Conservation (phyloP, 148 eudicot species). For the Tetragonia tetragonoides region DNA sequence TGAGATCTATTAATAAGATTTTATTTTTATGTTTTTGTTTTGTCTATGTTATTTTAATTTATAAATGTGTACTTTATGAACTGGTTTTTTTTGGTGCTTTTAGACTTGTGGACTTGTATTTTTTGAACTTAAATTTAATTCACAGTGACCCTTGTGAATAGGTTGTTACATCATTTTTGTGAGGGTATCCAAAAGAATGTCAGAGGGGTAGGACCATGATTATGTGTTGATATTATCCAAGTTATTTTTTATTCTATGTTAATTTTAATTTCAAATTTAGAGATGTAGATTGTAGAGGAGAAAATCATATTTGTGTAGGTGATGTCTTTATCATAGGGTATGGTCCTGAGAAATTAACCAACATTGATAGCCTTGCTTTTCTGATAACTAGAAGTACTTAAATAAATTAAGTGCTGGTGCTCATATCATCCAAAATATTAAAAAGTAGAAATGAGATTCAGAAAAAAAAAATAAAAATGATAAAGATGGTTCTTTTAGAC, state of each 20-base stretch:
- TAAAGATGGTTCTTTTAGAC: no score
- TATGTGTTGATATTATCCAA: background rate
- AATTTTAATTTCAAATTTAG: background rate
- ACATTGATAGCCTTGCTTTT: no score
- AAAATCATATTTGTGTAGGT: background rate
- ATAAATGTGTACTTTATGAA: constrained; percentile 7
- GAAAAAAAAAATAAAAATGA: no score
- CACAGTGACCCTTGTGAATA: constrained; percentile 22
- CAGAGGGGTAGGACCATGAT: background rate
- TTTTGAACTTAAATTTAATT: constrained; percentile 30
- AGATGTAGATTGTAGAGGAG: background rate
- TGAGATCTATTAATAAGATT: constrained; percentile 26
- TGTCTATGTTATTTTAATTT: constrained; percentile 18
- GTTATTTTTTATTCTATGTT: background rate
- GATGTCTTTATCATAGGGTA: no score
- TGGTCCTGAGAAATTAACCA: no score
- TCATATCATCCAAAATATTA: no score
- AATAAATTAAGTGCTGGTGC: no score
- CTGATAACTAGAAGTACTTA: no score
- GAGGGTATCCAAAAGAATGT: constrained; percentile 24
- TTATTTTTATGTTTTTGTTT: constrained; percentile 29
- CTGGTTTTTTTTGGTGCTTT: constrained; percentile 26
- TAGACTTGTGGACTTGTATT: constrained; percentile 49
- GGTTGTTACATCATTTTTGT: background rate
- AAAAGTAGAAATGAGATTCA: no score